Base-by-base conservation (phyloP, 805 yeast species). In the Starmera caribaea region DNA sequence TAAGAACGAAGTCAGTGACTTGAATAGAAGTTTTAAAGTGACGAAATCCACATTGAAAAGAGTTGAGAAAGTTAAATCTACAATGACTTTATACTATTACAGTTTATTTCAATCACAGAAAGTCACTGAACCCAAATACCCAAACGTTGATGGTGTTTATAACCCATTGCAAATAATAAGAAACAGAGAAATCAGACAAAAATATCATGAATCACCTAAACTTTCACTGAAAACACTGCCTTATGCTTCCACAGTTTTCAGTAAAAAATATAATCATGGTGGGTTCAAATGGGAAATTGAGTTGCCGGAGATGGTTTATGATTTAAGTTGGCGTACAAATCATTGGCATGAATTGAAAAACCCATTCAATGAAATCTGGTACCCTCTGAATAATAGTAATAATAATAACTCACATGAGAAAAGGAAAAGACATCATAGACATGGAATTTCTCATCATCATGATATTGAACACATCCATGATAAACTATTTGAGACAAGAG, bases 121-220 rank as follows among this genome's bases (percentile, higher is more conserved):
- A 31, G 27, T 36, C 1, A 38, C 41, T 11, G 41, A 43, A 28
- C 43, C 49, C 3, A 40, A 40, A 34, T 51, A 43, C 35, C 37
- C 66, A 2, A 74, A 73, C 2, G 71, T 81, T 3, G 86, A 79
- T 41, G 84, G 81, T 3, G 71, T 74, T 3, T 87, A 79, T 63
- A 87, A 87, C 53, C 96, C 96, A 4, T 62, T 87, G 34, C 95
- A 85, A 58, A 71, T 79, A n/a, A 75, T 87, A 24, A 63, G 96
- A 41, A 81, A 86, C 58, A 67, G 95, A 42, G 68, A 67, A 47
- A 54, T 80, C 4, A 58, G 84, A 39, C 68, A 70, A 41, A 71
- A 71, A 48, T 62, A 72, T 48, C 68, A 67, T 38, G 74, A 73
- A 41, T 61, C 63, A 30, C 69, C 74, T 3, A 65, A 69, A 32